A percentile compares a stretch with the other conserved stretches of the same genome.
Conservation (phyloP, 1,284 basidiomycete species). For the Agroathelia rolfsii region DNA sequence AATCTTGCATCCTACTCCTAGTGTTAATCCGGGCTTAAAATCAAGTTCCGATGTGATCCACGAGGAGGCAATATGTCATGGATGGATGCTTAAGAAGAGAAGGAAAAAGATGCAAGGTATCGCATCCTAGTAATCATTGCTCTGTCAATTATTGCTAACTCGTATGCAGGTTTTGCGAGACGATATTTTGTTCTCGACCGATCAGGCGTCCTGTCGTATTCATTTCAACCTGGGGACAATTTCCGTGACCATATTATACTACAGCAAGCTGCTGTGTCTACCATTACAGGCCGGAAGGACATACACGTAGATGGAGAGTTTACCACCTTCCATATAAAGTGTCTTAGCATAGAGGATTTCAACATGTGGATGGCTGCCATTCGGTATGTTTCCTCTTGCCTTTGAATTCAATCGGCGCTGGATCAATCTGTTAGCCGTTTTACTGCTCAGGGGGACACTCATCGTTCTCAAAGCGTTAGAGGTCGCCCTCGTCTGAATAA, state of each 20-base stretch:
- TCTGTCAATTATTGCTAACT: slow-evolving; percentile 5
- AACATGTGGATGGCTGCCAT: slow-evolving; percentile 64
- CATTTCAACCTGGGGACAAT: slow-evolving; percentile 62
- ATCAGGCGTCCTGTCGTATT: slow-evolving; percentile 65
- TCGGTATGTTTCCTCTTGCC: slow-evolving; percentile 39
- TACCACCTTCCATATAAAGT: slow-evolving; percentile 74
- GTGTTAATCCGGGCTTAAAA: too few relatives aligned
- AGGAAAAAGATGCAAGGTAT: slow-evolving; percentile 78
- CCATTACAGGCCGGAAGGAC: slow-evolving; percentile 54
- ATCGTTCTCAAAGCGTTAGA: slow-evolving; percentile 40
- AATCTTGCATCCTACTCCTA: too few relatives aligned
- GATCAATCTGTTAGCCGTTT: too few relatives aligned
- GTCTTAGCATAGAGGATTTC: slow-evolving; percentile 61
- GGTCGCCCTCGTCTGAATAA: slow-evolving; percentile 34
- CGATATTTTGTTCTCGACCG: slow-evolving; percentile 64
- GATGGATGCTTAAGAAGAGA: slow-evolving; percentile 77
- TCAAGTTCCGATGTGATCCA: too few relatives aligned
- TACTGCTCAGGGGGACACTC: slow-evolving; percentile 37
- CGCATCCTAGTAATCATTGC: slow-evolving; percentile 10
- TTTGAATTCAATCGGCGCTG: too few relatives aligned
- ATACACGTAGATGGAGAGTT: slow-evolving; percentile 70
- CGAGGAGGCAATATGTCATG: slow-evolving; percentile 42
- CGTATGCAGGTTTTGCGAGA: slow-evolving; percentile 73
- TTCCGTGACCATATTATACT: slow-evolving; percentile 61
- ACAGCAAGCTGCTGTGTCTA: slow-evolving; percentile 64